Percentiles rank a stretch among this genome's conserved stretches.
phyloP scores from a whole-genome alignment of 768 basidiomycete genomes.

The Dentipellis sp. region DNA sequence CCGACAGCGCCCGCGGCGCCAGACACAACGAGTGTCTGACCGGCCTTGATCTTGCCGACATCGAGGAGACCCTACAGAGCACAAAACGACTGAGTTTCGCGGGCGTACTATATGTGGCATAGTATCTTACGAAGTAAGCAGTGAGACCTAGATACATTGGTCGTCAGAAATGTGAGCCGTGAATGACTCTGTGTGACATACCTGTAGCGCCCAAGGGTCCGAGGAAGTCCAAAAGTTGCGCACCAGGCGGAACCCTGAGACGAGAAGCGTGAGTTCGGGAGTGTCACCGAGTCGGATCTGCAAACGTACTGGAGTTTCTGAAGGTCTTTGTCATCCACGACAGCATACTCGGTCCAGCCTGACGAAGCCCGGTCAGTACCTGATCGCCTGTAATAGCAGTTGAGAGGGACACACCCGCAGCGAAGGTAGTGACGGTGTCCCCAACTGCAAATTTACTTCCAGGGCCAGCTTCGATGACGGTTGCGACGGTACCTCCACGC shows the following conservation, averaged over 20 bases:
- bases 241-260: conserved; percentile 48
- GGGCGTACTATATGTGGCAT: too few relatives aligned
- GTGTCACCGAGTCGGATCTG: not conserved
- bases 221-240: conserved; percentile 65
- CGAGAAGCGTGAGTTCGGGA: not conserved
- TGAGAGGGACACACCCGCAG: conserved; percentile 42
- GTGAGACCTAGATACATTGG: conserved; percentile 54
- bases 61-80: conserved; percentile 64
- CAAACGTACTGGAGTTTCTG: conserved; percentile 45
- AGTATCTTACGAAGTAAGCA: conserved; percentile 69
- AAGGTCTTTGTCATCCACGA: conserved; percentile 46
- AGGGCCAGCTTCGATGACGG: conserved; percentile 50
- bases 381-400: not conserved
- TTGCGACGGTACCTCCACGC: conserved; percentile 61
- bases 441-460: conserved; percentile 51
- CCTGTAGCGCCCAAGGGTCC: conserved; percentile 72
- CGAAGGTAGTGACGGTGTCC: conserved; percentile 51
- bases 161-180: not conserved
- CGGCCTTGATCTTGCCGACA: conserved; percentile 69
- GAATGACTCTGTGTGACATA: conserved; percentile 21
- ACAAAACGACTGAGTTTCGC: not conserved
- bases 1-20: conserved; percentile 92
- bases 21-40: conserved; percentile 79
- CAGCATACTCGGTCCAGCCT: conserved; percentile 77
- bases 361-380: not conserved